Conservation (phyloP, 2,329 filamentous ascomycete species). For the Neonectria ditissima region DNA sequence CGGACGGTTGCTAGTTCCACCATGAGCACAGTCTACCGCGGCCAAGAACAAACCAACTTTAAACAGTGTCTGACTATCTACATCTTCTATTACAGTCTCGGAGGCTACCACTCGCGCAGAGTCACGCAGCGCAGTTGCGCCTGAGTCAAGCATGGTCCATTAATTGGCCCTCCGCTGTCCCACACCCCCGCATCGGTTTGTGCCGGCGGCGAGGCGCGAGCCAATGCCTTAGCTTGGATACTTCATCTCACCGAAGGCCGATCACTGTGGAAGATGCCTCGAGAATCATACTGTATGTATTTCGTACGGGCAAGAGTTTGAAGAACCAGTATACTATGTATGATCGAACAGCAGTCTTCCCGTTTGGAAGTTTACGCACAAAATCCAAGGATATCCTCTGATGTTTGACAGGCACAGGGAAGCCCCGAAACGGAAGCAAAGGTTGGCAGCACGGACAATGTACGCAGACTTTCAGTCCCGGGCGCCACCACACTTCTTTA, state of each 20-base stretch:
- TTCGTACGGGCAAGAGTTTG: too few species aligned
- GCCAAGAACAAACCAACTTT: neutral
- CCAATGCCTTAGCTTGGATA: neutral
- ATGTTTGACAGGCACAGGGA: neutral
- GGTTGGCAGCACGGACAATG: neutral
- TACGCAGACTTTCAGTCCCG: neutral
- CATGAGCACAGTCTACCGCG: neutral
- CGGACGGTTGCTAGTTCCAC: neutral
- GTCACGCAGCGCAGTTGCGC: conserved; percentile 9
- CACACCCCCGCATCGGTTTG: conserved; percentile 13
- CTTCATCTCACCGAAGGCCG: neutral
- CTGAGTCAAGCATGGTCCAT: conserved; percentile 36
- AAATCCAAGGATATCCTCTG: neutral
- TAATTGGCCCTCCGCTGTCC: conserved; percentile 13
- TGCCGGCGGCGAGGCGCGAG: neutral
- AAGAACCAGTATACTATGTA: neutral
- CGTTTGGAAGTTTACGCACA: neutral
- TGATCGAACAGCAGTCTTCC: neutral
- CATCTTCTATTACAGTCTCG: neutral
- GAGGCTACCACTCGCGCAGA: neutral
- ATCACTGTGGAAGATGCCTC: neutral
- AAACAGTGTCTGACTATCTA: neutral
- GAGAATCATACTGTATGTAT: neutral
- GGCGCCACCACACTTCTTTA: conserved; percentile 31
- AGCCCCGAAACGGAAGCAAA: neutral